A percentile compares a stretch with the other conserved stretches of the same genome.
Conservation (phyloP, 83 land plant genomes). For the Diphasiastrum complanatum region DNA sequence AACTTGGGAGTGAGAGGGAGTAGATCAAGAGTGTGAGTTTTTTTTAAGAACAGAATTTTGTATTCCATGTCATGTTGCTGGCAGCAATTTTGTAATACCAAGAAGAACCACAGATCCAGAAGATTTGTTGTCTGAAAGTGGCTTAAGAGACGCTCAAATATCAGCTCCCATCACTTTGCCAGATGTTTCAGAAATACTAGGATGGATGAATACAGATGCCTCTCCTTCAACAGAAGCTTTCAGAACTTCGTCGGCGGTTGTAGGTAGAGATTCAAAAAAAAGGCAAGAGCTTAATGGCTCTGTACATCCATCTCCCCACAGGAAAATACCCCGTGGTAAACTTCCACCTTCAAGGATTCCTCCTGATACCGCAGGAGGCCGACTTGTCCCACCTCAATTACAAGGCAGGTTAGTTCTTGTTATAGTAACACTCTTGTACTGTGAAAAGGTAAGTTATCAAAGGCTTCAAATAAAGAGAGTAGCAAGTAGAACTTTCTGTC, state of each 20-base stretch:
- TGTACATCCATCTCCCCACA: conserved; percentile 17
- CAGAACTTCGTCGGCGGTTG: conserved; percentile 46
- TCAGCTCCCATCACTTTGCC: too few relatives aligned
- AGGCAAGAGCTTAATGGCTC: conserved; percentile 46
- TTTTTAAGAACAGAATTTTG: too few relatives aligned
- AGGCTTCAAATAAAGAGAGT: not conserved
- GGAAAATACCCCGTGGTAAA: conserved; percentile 47
- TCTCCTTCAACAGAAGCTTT: too few relatives aligned
- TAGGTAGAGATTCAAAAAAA: conserved; percentile 42
- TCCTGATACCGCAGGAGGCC: conserved; percentile 38
- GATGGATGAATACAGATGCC: too few relatives aligned
- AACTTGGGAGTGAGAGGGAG: too few relatives aligned
- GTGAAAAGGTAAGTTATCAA: not conserved
- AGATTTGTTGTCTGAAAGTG: too few relatives aligned
- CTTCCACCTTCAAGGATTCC: conserved; percentile 34
- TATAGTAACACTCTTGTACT: not conserved
- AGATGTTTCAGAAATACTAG: too few relatives aligned
- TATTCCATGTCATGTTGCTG: too few relatives aligned
- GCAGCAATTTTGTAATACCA: too few relatives aligned
- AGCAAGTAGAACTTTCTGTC: not conserved
- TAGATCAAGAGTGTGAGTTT: too few relatives aligned
- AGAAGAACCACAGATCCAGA: too few relatives aligned
- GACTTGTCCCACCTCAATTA: conserved; percentile 62
- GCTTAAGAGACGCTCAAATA: too few relatives aligned
- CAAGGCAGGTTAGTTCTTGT: conserved; percentile 46